Evolutionary conservation across 352 stramenopile genomes (phyloP).

Genomic region (Phytophthora sojae): DNA sequence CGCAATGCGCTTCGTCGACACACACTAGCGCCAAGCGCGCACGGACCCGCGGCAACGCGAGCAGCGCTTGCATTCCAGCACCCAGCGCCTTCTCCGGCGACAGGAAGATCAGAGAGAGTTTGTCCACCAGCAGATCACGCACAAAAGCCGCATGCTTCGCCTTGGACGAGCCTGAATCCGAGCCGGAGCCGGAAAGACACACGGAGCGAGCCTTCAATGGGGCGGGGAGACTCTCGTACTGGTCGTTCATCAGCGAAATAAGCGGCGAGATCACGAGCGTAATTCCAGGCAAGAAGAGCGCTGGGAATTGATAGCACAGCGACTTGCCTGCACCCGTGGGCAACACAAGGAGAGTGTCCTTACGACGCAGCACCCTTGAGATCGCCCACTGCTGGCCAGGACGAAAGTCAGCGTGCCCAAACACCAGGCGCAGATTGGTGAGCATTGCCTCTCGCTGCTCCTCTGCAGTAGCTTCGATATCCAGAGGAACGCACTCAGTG

Average conservation of each 20-base stretch:
- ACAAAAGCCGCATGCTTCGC: slow-evolving; percentile 72
- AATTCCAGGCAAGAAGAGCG: slow-evolving; percentile 84
- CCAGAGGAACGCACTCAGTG: slow-evolving; percentile 58
- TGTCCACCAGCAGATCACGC: slow-evolving; percentile 63
- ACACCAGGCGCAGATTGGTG: slow-evolving; percentile 85
- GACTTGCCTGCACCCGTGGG: slow-evolving; percentile 99
- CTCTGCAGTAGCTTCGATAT: slow-evolving; percentile 54
- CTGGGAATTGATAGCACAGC: slow-evolving; percentile 97
- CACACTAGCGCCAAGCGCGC: slow-evolving; percentile 84
- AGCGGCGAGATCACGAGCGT: slow-evolving; percentile 94
- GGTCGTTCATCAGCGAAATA: slow-evolving; percentile 95
- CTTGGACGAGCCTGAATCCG: slow-evolving; percentile 48
- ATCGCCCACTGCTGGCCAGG: slow-evolving; percentile 87
- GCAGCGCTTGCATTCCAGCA: slow-evolving; percentile 78
- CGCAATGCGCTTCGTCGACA: slow-evolving; percentile 96
- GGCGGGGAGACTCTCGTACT: slow-evolving; percentile 85
- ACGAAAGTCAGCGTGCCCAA: slow-evolving; percentile 86
- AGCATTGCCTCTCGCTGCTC: slow-evolving; percentile 60
- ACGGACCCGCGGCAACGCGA: slow-evolving; percentile 50
- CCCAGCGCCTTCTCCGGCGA: slow-evolving; percentile 91
- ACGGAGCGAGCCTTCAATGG: slow-evolving; percentile 61
- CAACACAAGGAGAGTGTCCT: slow-evolving; percentile 92
- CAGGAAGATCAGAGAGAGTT: slow-evolving; percentile 90
- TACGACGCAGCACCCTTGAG: slow-evolving; percentile 64
- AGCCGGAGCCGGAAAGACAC: slow-evolving; percentile 55